These are phyloP conservation scores for Alloteropsis semialata DNA, from an alignment of 176 grass and related monocot genomes.

Conservation along the genomic window DNA sequence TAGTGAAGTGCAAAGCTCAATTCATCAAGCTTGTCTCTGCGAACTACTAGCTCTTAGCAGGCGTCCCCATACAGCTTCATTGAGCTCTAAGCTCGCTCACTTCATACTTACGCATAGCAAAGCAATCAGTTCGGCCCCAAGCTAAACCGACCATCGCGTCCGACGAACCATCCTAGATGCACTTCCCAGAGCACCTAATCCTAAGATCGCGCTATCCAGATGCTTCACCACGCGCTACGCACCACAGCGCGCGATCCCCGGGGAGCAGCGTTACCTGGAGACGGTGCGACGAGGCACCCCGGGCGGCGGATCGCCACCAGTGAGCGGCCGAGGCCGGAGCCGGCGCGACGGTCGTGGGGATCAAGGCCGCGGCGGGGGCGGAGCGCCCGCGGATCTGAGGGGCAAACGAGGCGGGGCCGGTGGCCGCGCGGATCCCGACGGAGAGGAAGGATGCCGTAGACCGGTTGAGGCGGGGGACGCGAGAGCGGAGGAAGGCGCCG, in stretches of 20 bases:
- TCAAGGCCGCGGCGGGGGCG: background rate
- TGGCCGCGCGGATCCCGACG: background rate
- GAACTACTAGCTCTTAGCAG: background rate
- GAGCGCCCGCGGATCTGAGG: conserved; percentile 13
- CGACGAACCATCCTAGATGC: background rate
- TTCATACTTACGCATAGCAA: background rate
- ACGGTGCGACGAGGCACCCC: no score
- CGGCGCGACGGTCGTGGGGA: background rate
- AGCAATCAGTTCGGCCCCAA: background rate
- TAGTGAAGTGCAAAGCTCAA: background rate
- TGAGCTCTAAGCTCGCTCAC: background rate
- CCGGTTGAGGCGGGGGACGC: background rate
- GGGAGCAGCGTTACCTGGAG: conserved; percentile 14
- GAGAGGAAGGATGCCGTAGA: background rate
- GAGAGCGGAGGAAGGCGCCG: background rate
- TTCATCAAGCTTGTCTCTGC: background rate
- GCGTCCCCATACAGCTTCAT: background rate
- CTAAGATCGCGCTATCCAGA: background rate
- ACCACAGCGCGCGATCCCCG: background rate
- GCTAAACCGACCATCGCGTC: background rate
- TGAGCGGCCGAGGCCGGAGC: background rate
- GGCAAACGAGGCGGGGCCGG: background rate
- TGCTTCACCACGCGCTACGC: background rate
- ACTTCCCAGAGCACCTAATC: background rate
- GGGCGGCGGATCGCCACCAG: background rate